phyloP scores from a whole-genome alignment of 2,329 filamentous ascomycete species.

The Penicillium olsonii region DNA sequence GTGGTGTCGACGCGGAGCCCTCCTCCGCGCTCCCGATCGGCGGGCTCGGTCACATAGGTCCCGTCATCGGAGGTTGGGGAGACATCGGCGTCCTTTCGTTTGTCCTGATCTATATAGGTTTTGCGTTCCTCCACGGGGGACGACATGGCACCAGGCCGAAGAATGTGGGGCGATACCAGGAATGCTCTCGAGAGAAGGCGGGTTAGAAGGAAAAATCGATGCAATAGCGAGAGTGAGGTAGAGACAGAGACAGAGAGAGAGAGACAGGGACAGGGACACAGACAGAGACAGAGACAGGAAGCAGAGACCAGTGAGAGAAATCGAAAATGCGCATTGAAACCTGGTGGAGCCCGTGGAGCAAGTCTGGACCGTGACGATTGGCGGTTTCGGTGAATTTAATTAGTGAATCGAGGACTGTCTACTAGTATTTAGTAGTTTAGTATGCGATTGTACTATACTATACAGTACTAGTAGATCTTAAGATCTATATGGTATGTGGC shows the following conservation, averaged over 20 bases:
- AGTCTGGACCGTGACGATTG: conserved; percentile 2
- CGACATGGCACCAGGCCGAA: conserved; percentile 39
- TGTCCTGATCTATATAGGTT: conserved; percentile 28
- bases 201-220: neutral
- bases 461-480: too few species aligned
- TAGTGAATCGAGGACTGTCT: too few species aligned
- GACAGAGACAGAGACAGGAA: neutral
- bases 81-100: conserved; percentile 24
- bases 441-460: too few species aligned
- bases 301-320: neutral
- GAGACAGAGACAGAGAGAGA: neutral
- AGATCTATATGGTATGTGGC: too few species aligned
- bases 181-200: neutral
- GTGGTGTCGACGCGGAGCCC: conserved; percentile 31
- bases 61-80: conserved; percentile 33
- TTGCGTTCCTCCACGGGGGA: conserved; percentile 35
- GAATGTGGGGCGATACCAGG: conserved; percentile 8
- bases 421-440: too few species aligned
- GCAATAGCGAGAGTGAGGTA: neutral
- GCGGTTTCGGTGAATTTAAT: too few species aligned
- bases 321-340: conserved; percentile 8
- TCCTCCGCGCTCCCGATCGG: conserved; percentile 10
- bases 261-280: neutral
- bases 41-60: conserved; percentile 30
- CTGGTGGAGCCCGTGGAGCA: conserved; percentile 15